Evolutionary conservation across 768 basidiomycete species (phyloP).

Genomic region (Rhodocollybia butyracea): DNA sequence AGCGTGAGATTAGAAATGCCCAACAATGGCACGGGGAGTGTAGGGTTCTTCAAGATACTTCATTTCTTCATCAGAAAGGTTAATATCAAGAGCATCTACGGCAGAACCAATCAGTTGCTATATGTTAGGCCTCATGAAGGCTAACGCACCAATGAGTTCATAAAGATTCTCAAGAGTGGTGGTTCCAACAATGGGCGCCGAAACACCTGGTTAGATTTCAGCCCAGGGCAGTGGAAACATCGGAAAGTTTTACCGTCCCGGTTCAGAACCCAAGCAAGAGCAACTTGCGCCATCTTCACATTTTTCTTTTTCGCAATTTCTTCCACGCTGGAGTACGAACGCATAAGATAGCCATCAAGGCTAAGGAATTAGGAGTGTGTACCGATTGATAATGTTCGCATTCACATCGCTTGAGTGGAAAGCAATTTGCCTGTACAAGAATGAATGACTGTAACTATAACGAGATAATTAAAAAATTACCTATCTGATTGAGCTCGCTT

Average conservation of each 20-base stretch:
- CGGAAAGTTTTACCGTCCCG: slow-evolving; percentile 23
- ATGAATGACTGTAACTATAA: background rate
- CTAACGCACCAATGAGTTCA: slow-evolving; percentile 33
- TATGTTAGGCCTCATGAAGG: background rate
- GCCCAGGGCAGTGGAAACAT: background rate
- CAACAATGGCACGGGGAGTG: slow-evolving; percentile 6
- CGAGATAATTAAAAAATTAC: slow-evolving; percentile 9
- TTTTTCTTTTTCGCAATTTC: slow-evolving; percentile 40
- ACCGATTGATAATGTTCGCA: no score
- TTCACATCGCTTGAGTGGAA: background rate
- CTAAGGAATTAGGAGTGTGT: no score
- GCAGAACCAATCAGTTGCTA: background rate
- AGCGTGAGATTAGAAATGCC: slow-evolving; percentile 4
- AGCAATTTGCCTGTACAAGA: slow-evolving; percentile 3
- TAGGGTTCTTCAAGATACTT: slow-evolving; percentile 38
- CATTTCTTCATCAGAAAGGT: slow-evolving; percentile 29
- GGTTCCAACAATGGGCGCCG: slow-evolving; percentile 42
- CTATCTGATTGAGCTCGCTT: slow-evolving; percentile 19
- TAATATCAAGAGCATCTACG: background rate
- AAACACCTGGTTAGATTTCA: slow-evolving; percentile 20
- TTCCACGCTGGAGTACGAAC: slow-evolving; percentile 33
- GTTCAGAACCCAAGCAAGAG: slow-evolving; percentile 38
- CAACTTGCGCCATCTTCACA: slow-evolving; percentile 44
- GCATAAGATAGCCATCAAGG: background rate
- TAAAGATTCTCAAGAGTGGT: slow-evolving; percentile 37